Evolutionary conservation across 169 alveolate genomes (phyloP), one percentile per base, ranked within the genome.

Genomic region (Amoebophrya sp.): DNA sequence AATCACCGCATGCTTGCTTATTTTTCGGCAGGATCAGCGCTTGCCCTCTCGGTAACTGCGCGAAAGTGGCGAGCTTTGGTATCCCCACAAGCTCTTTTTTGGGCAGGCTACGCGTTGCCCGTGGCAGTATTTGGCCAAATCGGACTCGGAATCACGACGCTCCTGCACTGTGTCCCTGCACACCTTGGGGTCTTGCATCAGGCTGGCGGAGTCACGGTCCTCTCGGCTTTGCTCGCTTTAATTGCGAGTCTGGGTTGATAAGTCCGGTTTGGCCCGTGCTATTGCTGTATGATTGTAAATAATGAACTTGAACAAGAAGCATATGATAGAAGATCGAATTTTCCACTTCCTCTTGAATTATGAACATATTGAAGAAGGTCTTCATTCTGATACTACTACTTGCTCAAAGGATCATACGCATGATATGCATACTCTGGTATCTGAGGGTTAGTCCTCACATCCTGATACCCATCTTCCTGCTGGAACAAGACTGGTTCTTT

Each of bases 171-270:
- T 33, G 95, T 93, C 40, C 95, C 95, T 10, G 89, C 90, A 0
- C 92, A 90, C 77, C 92, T 93, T 0, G 95, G 95, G 0, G 93
- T 93, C 12, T 78, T 91, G 54, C 95, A 93, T 47, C 95, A 93
- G 92, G 93, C 83, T 29, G 83, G 83, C 36, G 83, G 83, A 18
- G 83, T 65, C 83, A 26, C 36, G 36, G 83, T 65, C 10, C 83
- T 65, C 83, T 65, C 83, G 33, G 83, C n/a, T 29, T 36, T 65
- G 36, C 1, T 65, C 33, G n/a, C 83, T 1, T 36, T 65, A 26
- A 1, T 65, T 6, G 2, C 83, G 83, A 65, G n/a, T 1, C 83
- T 65, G 12, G n/a, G n/a, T n/a, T n/a, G n/a, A n/a, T n/a, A n/a
- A n/a, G n/a, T n/a, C n/a, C n/a, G n/a, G n/a, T n/a, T n/a, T n/a